Evolutionary conservation across 257 asterid species (phyloP).

Genomic region (Misopates orontium): DNA sequence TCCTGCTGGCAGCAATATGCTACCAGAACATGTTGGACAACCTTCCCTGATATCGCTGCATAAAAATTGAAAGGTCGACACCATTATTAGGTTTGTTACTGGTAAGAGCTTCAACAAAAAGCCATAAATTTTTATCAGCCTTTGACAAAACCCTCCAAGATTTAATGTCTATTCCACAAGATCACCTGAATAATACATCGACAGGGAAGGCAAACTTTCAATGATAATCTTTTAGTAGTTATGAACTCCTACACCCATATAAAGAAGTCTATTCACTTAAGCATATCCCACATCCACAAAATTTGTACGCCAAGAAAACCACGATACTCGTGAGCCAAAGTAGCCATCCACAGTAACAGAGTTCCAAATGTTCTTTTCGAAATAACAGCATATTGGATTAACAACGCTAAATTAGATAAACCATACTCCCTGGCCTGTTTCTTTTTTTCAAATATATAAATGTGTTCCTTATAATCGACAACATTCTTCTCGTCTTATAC

Average conservation of each 20-base stretch:
- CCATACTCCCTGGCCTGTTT: too few relatives aligned
- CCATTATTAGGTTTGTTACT: conserved; percentile 44
- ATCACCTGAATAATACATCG: not conserved
- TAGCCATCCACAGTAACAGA: not conserved
- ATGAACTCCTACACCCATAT: too few relatives aligned
- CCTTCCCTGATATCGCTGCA: conserved; percentile 98
- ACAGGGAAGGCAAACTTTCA: too few relatives aligned
- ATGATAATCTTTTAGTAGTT: too few relatives aligned
- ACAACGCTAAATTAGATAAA: not conserved
- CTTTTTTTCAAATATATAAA: too few relatives aligned
- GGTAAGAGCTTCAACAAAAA: conserved; percentile 36
- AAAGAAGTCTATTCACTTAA: too few relatives aligned
- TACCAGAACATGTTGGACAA: conserved; percentile 85
- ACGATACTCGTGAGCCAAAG: too few relatives aligned
- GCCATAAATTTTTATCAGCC: conserved; percentile 16
- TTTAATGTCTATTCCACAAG: conserved; percentile 21
- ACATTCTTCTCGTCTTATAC: too few relatives aligned
- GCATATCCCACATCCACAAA: too few relatives aligned
- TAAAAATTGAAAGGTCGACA: conserved; percentile 57
- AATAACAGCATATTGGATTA: not conserved
- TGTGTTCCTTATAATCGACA: too few relatives aligned
- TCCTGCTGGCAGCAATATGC: conserved; percentile 97
- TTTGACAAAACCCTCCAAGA: conserved; percentile 13
- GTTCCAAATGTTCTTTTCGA: not conserved
- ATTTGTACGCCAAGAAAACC: too few relatives aligned